phyloP scores from a whole-genome alignment of 345 rosid species.

The Erodium maritimum region DNA sequence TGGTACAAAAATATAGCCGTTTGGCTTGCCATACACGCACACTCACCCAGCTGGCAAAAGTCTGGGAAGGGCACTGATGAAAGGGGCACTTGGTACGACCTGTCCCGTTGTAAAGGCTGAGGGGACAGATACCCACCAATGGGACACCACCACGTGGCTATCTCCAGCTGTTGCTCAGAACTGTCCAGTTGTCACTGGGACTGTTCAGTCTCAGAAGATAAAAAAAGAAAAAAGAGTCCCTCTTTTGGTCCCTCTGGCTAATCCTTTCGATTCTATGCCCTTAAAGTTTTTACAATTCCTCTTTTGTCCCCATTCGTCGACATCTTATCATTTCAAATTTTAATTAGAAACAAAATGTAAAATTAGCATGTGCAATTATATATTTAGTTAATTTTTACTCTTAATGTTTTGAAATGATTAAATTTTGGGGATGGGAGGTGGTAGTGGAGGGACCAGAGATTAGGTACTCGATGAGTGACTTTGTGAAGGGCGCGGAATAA shows the following conservation, averaged over 20 bases:
- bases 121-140: neutral
- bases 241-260: neutral
- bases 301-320: too few species aligned
- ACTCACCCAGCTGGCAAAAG: slow-evolving; percentile 17
- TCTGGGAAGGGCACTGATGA: slow-evolving; percentile 12
- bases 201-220: neutral
- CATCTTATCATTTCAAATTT: too few species aligned
- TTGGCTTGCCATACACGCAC: too few species aligned
- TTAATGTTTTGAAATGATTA: too few species aligned
- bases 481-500: neutral
- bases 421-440: too few species aligned
- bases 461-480: neutral
- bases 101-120: slow-evolving; percentile 8
- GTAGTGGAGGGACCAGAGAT: neutral
- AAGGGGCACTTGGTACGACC: slow-evolving; percentile 11
- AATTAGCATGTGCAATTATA: too few species aligned
- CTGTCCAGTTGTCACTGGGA: slow-evolving; percentile 38
- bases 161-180: slow-evolving; percentile 25
- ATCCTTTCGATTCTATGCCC: neutral
- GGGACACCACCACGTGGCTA: neutral
- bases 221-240: neutral
- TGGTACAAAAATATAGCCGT: slow-evolving; percentile 8
- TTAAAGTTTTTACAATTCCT: too few species aligned
- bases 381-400: too few species aligned
- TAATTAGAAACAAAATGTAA: too few species aligned